These are phyloP conservation scores for Fusarium austroafricanum DNA, from an alignment of 2,329 filamentous ascomycete species.

Conservation along the genomic window DNA sequence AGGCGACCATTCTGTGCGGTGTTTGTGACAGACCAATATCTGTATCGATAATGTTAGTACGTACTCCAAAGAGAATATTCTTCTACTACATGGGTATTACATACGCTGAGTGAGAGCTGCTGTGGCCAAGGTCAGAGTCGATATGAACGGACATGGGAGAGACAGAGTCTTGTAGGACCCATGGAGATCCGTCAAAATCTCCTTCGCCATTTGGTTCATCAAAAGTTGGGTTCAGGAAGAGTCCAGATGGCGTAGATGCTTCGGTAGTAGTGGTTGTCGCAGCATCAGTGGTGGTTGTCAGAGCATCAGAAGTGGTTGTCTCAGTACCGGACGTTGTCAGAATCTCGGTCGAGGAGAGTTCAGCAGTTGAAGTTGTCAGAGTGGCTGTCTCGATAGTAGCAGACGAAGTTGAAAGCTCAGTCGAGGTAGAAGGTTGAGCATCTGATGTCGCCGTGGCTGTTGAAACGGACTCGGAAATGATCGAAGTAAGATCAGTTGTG, in stretches of 20 bases:
- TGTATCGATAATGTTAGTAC: neutral
- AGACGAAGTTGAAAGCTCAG: no score
- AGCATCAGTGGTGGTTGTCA: no score
- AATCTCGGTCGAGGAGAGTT: no score
- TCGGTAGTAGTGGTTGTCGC: neutral
- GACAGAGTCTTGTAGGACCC: fast-evolving
- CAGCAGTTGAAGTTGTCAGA: no score
- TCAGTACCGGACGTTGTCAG: neutral
- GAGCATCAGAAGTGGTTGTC: neutral
- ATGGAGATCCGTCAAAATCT: neutral
- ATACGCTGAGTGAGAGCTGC: neutral
- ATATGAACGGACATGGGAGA: neutral
- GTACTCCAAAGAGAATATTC: fast-evolving
- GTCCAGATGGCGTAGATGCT: neutral
- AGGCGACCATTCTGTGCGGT: fast-evolving
- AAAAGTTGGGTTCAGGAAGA: neutral
- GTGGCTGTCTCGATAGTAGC: no score
- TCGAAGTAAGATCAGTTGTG: neutral
- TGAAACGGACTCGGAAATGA: neutral
- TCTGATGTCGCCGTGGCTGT: neutral
- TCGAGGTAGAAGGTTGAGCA: neutral
- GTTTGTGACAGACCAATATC: neutral
- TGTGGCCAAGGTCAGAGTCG: neutral
- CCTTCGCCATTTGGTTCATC: neutral
- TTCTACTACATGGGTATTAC: neutral